These are phyloP conservation scores for Haberlea rhodopensis DNA, from an alignment of 257 asterid genomes.

Conservation along the genomic window DNA sequence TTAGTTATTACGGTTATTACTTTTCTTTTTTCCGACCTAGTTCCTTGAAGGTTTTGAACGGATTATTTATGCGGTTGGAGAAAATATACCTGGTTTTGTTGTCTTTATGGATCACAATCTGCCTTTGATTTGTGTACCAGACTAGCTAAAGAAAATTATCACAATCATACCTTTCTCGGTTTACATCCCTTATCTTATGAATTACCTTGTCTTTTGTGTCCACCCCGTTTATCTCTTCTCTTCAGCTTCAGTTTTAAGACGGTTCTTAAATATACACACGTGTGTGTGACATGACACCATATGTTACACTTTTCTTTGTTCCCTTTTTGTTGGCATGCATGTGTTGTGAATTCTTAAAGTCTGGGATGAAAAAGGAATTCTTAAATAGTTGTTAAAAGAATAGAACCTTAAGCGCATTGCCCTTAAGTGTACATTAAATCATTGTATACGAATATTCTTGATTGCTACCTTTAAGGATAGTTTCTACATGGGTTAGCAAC, in stretches of 20 bases:
- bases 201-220: constrained; percentile 13
- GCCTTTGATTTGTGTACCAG: not conserved
- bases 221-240: not conserved
- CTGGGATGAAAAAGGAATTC: constrained; percentile 28
- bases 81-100: not conserved
- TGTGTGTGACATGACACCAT: too few relatives aligned
- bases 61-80: not conserved
- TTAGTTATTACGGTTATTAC: not conserved
- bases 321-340: constrained; percentile 35
- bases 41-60: not conserved
- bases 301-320: constrained; percentile 27
- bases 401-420: too few relatives aligned
- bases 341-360: constrained; percentile 22
- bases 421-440: too few relatives aligned
- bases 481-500: too few relatives aligned
- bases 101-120: constrained; percentile 18
- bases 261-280: constrained; percentile 27
- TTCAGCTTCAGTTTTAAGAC: constrained; percentile 17
- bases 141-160: constrained; percentile 15
- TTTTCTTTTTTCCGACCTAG: not conserved
- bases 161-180: not conserved
- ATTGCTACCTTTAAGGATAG: too few relatives aligned
- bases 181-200: constrained; percentile 1
- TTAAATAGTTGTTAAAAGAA: too few relatives aligned
- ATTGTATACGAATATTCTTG: too few relatives aligned